A percentile compares a stretch with the other conserved stretches of the same genome.
These are phyloP conservation scores for Nemania bipapillata DNA, from an alignment of 2,329 filamentous ascomycete species.

Conservation along the genomic window DNA sequence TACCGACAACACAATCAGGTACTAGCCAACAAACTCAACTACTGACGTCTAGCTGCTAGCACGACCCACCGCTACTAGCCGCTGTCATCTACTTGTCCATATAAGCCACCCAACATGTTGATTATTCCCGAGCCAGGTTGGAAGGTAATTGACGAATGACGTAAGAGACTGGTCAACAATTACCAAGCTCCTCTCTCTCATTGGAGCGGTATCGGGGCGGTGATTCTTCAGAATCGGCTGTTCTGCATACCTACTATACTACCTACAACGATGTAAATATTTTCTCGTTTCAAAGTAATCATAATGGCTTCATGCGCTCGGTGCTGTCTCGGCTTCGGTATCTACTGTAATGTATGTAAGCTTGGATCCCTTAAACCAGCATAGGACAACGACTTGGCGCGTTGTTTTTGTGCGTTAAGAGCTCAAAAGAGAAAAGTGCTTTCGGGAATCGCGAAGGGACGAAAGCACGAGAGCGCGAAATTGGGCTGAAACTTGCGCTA, in stretches of 20 bases:
- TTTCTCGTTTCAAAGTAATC: not conserved
- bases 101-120: constrained; percentile 7
- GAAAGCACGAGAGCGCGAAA: constrained; percentile 34
- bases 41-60: too few species aligned
- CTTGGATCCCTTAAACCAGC: not conserved
- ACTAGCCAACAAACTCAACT: not conserved
- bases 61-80: not conserved
- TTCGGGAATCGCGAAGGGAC: constrained; percentile 24
- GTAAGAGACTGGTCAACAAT: not conserved
- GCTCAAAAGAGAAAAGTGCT: not conserved
- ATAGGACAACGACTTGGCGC: not conserved
- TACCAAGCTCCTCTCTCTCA: not conserved
- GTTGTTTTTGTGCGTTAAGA: not conserved
- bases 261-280: too few species aligned
- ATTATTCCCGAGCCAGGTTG: not conserved
- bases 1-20: too few species aligned
- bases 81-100: not conserved
- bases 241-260: not conserved
- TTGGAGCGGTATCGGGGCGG: not conserved
- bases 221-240: not conserved
- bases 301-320: not conserved
- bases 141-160: not conserved
- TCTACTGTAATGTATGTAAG: not conserved
- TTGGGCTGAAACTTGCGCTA: constrained; percentile 1
- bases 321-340: constrained; percentile 1